These are phyloP conservation scores for Trichoderma sp. DNA, from an alignment of 2,329 filamentous ascomycete species.

Conservation along the genomic window DNA sequence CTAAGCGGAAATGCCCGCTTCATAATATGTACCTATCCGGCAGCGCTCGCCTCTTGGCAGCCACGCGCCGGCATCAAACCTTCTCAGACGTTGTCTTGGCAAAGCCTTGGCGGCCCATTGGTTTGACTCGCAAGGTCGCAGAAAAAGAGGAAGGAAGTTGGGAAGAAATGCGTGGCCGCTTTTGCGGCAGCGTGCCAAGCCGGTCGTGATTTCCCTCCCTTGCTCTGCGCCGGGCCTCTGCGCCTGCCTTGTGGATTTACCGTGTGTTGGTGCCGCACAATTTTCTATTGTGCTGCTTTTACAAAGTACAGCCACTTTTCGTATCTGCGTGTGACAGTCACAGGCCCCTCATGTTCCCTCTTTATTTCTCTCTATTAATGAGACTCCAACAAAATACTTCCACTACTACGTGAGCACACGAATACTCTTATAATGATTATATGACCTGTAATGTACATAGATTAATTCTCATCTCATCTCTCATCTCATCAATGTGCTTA, in stretches of 20 bases:
- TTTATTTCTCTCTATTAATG: too few relatives aligned
- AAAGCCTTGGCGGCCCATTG: constrained; percentile 11
- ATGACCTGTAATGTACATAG: background rate
- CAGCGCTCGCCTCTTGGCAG: background rate
- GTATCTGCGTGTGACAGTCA: background rate
- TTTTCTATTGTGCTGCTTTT: background rate
- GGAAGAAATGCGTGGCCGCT: background rate
- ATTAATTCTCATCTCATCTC: background rate
- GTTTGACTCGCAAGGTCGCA: constrained; percentile 7
- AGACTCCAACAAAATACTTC: too few relatives aligned
- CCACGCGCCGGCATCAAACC: constrained; percentile 3
- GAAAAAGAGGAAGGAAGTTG: background rate
- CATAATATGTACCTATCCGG: background rate
- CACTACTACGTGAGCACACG: background rate
- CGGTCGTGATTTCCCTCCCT: background rate
- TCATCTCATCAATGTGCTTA: background rate
- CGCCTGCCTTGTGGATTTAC: background rate
- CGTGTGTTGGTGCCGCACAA: background rate
- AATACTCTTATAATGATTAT: background rate
- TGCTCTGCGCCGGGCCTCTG: background rate
- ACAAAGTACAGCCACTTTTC: too few relatives aligned
- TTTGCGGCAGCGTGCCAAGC: constrained; percentile 6
- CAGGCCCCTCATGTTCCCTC: too few relatives aligned
- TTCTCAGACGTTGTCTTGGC: constrained; percentile 10
- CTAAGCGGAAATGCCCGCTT: background rate